Evolutionary conservation across 345 rosid genomes (phyloP).

Genomic region (Combretum micranthum): DNA sequence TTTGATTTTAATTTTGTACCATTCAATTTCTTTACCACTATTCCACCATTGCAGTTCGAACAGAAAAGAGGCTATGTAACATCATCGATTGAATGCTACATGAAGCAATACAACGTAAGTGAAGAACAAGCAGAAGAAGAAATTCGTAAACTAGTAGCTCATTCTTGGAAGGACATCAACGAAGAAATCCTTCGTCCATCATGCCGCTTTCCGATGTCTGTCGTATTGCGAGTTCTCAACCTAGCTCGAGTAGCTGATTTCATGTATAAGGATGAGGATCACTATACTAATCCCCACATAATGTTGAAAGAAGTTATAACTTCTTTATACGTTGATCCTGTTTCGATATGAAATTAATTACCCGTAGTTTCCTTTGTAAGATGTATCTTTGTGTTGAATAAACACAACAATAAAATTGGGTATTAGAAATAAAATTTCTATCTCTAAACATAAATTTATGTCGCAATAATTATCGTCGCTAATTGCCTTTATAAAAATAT

Average conservation of each 20-base stretch:
- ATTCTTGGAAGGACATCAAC: constrained; percentile 12
- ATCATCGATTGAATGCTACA: constrained; percentile 8
- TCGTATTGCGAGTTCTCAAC: constrained; percentile 6
- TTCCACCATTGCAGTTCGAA: neutral
- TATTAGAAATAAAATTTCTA: no score
- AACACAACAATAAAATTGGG: no score
- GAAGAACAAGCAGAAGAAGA: neutral
- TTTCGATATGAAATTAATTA: neutral
- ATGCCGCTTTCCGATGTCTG: neutral
- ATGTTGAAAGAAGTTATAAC: neutral
- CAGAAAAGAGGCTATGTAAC: constrained; percentile 11
- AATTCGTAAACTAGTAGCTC: neutral
- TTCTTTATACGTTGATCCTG: neutral
- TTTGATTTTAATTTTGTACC: no score
- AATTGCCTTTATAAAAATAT: no score
- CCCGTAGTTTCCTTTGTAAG: no score
- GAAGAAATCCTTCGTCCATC: constrained; percentile 5
- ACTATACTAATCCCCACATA: constrained; percentile 5
- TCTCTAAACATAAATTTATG: no score
- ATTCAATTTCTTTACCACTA: no score
- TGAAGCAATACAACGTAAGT: constrained; percentile 3
- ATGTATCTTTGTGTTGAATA: no score
- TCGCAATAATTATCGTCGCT: no score
- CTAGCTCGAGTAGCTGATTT: constrained; percentile 3
- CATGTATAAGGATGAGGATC: constrained; percentile 8